These are phyloP conservation scores for Geopyxis carbonaria DNA, from an alignment of 495 filamentous ascomycete genomes.

Conservation along the genomic window DNA sequence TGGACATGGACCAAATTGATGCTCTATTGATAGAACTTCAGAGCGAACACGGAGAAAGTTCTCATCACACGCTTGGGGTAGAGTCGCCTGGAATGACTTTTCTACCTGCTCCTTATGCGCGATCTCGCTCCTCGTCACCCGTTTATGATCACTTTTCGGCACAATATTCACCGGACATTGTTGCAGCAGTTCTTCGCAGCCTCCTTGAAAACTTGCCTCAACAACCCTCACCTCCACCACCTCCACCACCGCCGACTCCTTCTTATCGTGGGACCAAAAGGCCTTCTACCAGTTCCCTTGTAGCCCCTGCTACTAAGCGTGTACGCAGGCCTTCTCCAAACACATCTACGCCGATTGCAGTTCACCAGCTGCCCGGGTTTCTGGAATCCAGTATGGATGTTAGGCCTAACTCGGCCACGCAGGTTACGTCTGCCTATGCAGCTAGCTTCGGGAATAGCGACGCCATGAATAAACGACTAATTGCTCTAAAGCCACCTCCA, in stretches of 20 bases:
- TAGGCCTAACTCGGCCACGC: slow-evolving; percentile 1
- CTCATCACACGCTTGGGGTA: no score
- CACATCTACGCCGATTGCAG: slow-evolving; percentile 6
- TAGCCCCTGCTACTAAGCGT: slow-evolving; percentile 8
- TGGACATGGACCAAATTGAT: no score
- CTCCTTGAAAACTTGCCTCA: slow-evolving; percentile 12
- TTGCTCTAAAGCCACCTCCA: slow-evolving; percentile 21
- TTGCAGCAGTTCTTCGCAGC: slow-evolving; percentile 12
- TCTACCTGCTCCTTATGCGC: no score
- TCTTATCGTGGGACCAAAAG: slow-evolving; percentile 9
- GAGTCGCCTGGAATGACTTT: no score
- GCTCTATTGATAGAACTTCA: no score
- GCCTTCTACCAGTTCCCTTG: slow-evolving; percentile 5
- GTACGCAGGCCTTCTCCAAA: slow-evolving; percentile 5
- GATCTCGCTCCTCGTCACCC: no score
- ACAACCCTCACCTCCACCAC: not conserved
- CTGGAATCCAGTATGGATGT: slow-evolving; percentile 2
- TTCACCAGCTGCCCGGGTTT: slow-evolving; percentile 13
- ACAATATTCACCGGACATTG: slow-evolving; percentile 12
- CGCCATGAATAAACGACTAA: slow-evolving; percentile 20
- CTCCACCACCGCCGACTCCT: not conserved
- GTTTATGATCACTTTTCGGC: no score
- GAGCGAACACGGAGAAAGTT: no score
- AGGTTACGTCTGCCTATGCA: slow-evolving; percentile 12
- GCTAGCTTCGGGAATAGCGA: slow-evolving; percentile 22